Evolutionary conservation across 495 filamentous ascomycete genomes (phyloP), one percentile per base, ranked within the genome.

Genomic region (Penicillium atrosanguineum): DNA sequence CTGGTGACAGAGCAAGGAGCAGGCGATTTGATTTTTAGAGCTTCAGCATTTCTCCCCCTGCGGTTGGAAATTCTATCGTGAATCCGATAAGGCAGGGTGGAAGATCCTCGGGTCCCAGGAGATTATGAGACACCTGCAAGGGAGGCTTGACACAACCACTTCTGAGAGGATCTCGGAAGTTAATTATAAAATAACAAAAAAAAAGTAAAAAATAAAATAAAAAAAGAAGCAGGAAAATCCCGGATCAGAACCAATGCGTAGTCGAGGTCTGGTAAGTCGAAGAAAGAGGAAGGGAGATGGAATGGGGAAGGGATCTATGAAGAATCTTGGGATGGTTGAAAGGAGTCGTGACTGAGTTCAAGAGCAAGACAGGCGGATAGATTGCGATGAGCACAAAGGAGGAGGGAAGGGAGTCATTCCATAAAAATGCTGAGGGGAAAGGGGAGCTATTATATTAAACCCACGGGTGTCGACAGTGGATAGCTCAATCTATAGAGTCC

Each of bases 381-480:
- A 40, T 49, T 34, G 55, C n/a, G 56, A 55, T 54, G 54, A 53
- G 52, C 44, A 51, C 40, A 52, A 56, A 55, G 36, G 42, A 59
- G 61, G 48, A 53, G 51, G 36, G 28, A 59, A 64, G 47, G 49
- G 45, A 58, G 55, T 55, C 55, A 53, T 61, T 60, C 50, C 57
- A 55, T 53, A 15, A 53, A 37, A 26, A 20, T 40, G 4, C 40
- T 57, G 59, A 57, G 57, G 68, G 69, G 65, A 65, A 69, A 64
- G 64, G 67, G 65, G 59, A 55, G 50, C 28, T 60, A 60, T 64
- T 67, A 67, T 67, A 67, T 55, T 58, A 54, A 48, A 21, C 48
- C 31, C 44, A 51, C 53, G 56, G 53, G 64, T 65, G 59, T 72
- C 65, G 60, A 63, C 57, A 66, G 69, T 72, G 69, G 69, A 72